Conservation (phyloP, 148 eudicot genomes). For the Rhododendron ferrugineum region DNA sequence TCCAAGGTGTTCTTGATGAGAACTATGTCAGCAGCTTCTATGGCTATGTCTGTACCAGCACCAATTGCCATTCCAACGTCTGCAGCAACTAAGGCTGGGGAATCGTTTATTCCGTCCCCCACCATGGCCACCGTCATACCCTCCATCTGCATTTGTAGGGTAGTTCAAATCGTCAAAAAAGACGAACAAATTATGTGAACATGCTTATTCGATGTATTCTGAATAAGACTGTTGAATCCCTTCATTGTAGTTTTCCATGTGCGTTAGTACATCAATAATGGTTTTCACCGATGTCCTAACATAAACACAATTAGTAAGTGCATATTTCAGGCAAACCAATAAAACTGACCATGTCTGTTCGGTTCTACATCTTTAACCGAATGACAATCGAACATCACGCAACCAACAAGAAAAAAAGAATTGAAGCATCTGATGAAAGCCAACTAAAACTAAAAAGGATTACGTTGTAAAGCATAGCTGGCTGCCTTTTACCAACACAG, state of each 20-base stretch:
- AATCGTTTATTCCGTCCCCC: conserved; percentile 98
- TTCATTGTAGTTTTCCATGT: background rate
- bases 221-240: background rate
- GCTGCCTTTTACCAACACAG: background rate
- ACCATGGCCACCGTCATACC: conserved; percentile 86
- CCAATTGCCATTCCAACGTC: conserved; percentile 99
- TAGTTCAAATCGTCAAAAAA: background rate
- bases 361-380: too few relatives aligned
- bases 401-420: too few relatives aligned
- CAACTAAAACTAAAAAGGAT: background rate
- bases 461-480: background rate
- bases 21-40: conserved; percentile 95
- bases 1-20: conserved; percentile 83
- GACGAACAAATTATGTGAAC: background rate
- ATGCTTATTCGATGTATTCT: background rate
- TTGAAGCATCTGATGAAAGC: background rate
- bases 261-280: background rate
- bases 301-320: background rate
- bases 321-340: background rate
- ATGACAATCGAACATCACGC: too few relatives aligned
- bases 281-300: background rate
- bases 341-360: background rate
- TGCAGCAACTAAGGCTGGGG: conserved; percentile 90
- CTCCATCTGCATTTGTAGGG: conserved; percentile 47
- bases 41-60: conserved; percentile 93